phyloP scores from a whole-genome alignment of 306 rosid species.

The Neltuma alba region DNA sequence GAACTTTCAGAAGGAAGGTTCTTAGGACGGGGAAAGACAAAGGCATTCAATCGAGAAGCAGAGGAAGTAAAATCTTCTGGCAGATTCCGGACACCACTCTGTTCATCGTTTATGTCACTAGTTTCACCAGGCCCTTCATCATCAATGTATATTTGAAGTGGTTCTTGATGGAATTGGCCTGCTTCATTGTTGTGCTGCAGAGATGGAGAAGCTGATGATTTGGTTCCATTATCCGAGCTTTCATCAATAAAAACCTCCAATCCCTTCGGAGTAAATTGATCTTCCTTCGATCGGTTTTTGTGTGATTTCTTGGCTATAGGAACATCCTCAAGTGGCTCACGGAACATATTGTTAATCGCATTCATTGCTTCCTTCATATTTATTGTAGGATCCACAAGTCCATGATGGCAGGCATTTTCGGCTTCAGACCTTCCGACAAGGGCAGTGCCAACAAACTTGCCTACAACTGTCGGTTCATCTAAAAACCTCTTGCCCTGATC shows the following conservation, averaged over 20 bases:
- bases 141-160: constrained; percentile 72
- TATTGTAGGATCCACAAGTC: constrained; percentile 91
- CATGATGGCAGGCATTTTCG: constrained; percentile 92
- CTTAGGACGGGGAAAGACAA: constrained; percentile 66
- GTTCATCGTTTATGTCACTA: constrained; percentile 40
- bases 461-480: constrained; percentile 70
- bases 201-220: constrained; percentile 39
- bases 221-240: constrained; percentile 44
- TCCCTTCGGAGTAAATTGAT: constrained; percentile 29
- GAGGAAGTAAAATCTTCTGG: constrained; percentile 51
- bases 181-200: constrained; percentile 46
- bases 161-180: constrained; percentile 51
- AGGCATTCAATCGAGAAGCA: constrained; percentile 49
- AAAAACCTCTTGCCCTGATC: constrained; percentile 43
- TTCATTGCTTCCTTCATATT: constrained; percentile 95
- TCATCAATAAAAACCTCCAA: constrained; percentile 72
- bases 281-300: constrained; percentile 41
- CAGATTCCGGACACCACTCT: constrained; percentile 34
- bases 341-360: constrained; percentile 86
- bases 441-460: constrained; percentile 77
- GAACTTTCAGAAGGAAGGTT: constrained; percentile 56
- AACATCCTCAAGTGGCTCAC: constrained; percentile 70
- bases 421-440: constrained; percentile 78
- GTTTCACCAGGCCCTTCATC: constrained; percentile 51
- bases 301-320: constrained; percentile 51